phyloP scores from a whole-genome alignment of 352 stramenopile species.

The Phytophthora brassicae region DNA sequence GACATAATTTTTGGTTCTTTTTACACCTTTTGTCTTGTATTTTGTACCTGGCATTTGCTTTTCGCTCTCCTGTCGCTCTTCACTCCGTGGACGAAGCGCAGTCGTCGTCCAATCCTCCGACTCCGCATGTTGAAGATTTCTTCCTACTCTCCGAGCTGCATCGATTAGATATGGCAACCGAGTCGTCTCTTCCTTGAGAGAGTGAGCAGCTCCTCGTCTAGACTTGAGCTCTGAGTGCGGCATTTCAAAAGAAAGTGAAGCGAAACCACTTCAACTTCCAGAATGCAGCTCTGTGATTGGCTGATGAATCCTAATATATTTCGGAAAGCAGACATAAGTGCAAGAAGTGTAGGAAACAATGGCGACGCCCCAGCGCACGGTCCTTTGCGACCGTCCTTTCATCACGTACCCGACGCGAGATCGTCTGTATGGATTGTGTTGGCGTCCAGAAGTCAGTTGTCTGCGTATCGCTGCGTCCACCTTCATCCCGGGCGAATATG shows the following conservation, averaged over 20 bases:
- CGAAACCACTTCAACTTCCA: conserved; percentile 20
- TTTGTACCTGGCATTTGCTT: background rate
- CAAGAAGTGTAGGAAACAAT: conserved; percentile 8
- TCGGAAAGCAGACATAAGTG: background rate
- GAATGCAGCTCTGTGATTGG: conserved; percentile 14
- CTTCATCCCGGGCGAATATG: conserved; percentile 84
- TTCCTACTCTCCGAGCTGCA: conserved; percentile 4
- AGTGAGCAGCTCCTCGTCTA: background rate
- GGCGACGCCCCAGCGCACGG: conserved; percentile 24
- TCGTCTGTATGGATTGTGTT: conserved; percentile 79
- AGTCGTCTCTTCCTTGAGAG: conserved; percentile 3
- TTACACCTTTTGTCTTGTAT: background rate
- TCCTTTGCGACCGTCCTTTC: conserved; percentile 51
- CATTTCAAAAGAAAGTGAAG: background rate
- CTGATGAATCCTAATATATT: too few relatives aligned
- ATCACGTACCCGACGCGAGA: conserved; percentile 72
- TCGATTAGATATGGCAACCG: conserved; percentile 24
- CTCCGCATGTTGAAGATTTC: conserved; percentile 2
- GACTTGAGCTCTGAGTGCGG: conserved; percentile 2
- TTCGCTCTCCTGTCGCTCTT: conserved; percentile 22
- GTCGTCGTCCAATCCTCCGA: background rate
- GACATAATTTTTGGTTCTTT: conserved; percentile 3
- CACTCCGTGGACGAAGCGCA: background rate
- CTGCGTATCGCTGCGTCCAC: conserved; percentile 73
- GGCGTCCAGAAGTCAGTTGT: conserved; percentile 57